A percentile compares a stretch with the other conserved stretches of the same genome.
Evolutionary conservation across 345 rosid species (phyloP).

Genomic region (Odontarrhena argentea): DNA sequence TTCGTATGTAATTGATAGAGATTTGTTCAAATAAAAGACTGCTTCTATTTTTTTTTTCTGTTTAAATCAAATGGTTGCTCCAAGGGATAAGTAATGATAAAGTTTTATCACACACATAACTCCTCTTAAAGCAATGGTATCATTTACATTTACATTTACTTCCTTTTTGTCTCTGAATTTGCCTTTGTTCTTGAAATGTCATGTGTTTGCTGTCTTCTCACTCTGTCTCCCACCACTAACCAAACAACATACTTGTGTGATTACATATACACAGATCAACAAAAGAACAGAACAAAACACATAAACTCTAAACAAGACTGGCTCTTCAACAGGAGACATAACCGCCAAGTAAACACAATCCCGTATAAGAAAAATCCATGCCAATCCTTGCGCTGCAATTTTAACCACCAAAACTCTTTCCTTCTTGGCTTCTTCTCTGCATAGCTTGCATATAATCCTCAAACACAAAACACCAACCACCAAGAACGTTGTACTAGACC

Average conservation of each 20-base stretch:
- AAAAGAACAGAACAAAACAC: slow-evolving; percentile 54
- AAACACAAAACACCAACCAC: slow-evolving; percentile 56
- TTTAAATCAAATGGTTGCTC: slow-evolving; percentile 4
- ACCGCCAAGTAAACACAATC: slow-evolving; percentile 57
- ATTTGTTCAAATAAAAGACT: slow-evolving; percentile 17
- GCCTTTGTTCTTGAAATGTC: not conserved
- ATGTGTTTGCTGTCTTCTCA: slow-evolving; percentile 21
- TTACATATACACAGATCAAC: slow-evolving; percentile 55
- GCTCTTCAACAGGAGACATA: slow-evolving; percentile 51
- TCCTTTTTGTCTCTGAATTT: not conserved
- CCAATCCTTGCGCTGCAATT: slow-evolving; percentile 44
- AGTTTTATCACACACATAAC: not conserved
- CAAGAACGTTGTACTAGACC: slow-evolving; percentile 61
- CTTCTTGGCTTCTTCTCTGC: slow-evolving; percentile 35
- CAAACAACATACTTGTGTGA: slow-evolving; percentile 35
- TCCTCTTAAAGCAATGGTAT: slow-evolving; percentile 1
- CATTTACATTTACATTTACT: slow-evolving; percentile 35
- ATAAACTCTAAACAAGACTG: slow-evolving; percentile 36
- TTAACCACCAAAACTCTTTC: slow-evolving; percentile 31
- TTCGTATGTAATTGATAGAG: slow-evolving; percentile 21
- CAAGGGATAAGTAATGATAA: slow-evolving; percentile 17
- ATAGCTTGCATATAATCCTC: slow-evolving; percentile 51
- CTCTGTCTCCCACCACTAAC: slow-evolving; percentile 32
- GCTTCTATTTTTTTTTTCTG: not conserved
- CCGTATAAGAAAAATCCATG: slow-evolving; percentile 49